Evolutionary conservation across 2,329 filamentous ascomycete species (phyloP).

Genomic region (Venturia effusa): DNA sequence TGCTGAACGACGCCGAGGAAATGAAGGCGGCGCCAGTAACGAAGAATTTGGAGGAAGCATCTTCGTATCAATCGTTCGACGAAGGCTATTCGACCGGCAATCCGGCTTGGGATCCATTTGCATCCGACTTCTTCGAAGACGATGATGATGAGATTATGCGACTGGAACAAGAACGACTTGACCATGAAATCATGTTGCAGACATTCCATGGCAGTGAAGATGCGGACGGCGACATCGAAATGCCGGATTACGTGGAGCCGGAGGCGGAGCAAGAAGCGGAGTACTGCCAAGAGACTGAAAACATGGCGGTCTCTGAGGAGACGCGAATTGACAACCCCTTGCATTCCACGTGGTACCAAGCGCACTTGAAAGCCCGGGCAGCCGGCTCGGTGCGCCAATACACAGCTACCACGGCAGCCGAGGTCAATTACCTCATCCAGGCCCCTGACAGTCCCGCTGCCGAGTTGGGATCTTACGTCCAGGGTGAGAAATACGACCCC

Average conservation of each 20-base stretch:
- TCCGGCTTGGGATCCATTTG: background rate
- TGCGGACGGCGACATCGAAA: background rate
- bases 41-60: background rate
- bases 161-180: background rate
- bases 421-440: background rate
- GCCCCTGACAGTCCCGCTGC: background rate
- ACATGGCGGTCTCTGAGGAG: background rate
- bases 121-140: background rate
- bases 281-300: background rate
- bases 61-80: too few relatives aligned
- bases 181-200: background rate
- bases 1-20: background rate
- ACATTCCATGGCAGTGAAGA: background rate
- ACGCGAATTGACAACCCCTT: background rate
- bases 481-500: background rate
- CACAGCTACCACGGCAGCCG: background rate
- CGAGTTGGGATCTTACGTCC: background rate
- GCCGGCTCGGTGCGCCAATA: background rate
- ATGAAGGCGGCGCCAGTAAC: too few relatives aligned
- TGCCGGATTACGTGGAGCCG: background rate
- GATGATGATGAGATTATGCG: background rate
- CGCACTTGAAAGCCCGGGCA: background rate
- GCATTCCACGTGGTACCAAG: background rate
- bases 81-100: background rate
- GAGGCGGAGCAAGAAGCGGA: background rate